Base-by-base conservation (phyloP, 139 green algal genomes). In the Picochlorum sp. region DNA sequence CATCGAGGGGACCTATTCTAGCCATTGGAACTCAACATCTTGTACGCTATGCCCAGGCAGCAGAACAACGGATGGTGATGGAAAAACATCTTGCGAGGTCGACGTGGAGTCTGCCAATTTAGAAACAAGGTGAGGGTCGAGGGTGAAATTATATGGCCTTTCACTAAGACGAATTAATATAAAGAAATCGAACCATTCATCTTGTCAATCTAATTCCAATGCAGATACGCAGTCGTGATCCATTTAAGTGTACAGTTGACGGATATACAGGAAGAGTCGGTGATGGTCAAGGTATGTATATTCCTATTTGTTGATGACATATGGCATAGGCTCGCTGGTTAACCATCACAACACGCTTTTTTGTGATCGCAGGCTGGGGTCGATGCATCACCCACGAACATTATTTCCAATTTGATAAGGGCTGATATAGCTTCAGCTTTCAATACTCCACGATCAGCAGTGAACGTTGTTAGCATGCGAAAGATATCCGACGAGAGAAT, bases 201-300 rank as follows among this genome's bases (percentile, higher is more conserved):
- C n/a, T n/a, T n/a, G 0, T 59, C 74, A 8, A 18, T 8, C n/a
- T 26, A 66, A 40, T 30, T 50, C 7, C 33, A 25, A 5, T 43
- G 29, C n/a, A 62, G 73, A 18, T 82, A 79, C 35, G 75, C 72
- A 5, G 75, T 82, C 33, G 67, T 82, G 50, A 61, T 82, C 3
- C 60, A 41, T 56, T 78, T 82, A 37, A 69, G 50, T 7, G 63
- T 82, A 4, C 41, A 64, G 24, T 52, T 82, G 4, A 78, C 55
- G 7, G 71, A 68, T 32, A 69, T 69, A 4, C 49, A 62, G 4
- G 57, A 63, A 16, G 68, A 81, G 16, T 64, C 68, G 10, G 66
- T 81, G 33, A 63, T 47, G n/a, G n/a, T n/a, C n/a, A n/a, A n/a
- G n/a, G n/a, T n/a, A n/a, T n/a, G n/a, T n/a, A n/a, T n/a, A n/a